Evolutionary conservation across 2,329 filamentous ascomycete genomes (phyloP).

Genomic region (Colletotrichum karsti): DNA sequence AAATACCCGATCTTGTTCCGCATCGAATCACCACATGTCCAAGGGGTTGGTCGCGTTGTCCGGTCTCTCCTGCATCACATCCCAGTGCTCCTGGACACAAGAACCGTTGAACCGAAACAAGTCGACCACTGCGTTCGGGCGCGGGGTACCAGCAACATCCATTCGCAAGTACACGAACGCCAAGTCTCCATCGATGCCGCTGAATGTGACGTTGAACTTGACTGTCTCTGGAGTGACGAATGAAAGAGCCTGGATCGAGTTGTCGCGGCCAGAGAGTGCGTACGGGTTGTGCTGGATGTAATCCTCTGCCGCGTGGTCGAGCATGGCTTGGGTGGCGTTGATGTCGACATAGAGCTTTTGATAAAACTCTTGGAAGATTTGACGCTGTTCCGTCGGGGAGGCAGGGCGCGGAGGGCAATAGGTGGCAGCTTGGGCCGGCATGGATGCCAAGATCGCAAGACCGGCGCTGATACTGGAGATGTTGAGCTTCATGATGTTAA

Average conservation of each 20-base stretch:
- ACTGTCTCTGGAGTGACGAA: neutral
- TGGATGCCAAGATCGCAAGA: neutral
- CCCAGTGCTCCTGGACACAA: slow-evolving; percentile 18
- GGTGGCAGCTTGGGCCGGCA: neutral
- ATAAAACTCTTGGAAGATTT: neutral
- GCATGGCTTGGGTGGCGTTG: neutral
- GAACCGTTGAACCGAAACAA: slow-evolving; percentile 1
- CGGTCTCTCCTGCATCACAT: neutral
- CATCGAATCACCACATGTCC: neutral
- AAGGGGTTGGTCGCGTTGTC: neutral
- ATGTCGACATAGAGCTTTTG: neutral
- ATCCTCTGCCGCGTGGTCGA: neutral
- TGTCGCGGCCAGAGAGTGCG: neutral
- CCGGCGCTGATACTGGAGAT: neutral
- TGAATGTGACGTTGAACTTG: neutral
- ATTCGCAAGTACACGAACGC: neutral
- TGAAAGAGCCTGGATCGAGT: neutral
- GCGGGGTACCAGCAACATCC: neutral
- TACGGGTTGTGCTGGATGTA: slow-evolving; percentile 21
- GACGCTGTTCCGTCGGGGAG: neutral
- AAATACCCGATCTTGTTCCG: too few species aligned
- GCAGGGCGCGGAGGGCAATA: neutral
- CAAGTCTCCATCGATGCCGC: neutral
- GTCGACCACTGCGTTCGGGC: slow-evolving; percentile 1
- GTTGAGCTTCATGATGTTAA: neutral